Conservation (phyloP, 352 stramenopile genomes). For the Phytophthora litchii region DNA sequence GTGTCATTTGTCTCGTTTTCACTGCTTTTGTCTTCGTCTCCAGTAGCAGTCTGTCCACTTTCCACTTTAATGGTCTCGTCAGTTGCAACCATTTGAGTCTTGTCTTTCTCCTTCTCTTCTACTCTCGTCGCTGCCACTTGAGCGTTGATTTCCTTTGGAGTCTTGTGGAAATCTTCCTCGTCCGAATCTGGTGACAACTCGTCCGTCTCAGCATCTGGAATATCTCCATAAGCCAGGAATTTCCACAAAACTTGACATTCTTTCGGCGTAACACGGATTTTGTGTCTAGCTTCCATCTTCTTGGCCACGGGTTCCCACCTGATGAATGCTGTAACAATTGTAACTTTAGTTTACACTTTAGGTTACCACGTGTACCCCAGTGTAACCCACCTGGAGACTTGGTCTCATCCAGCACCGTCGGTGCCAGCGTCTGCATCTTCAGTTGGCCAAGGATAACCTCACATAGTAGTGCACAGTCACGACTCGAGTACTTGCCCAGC, state of each 20-base stretch:
- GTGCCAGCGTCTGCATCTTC: conserved; percentile 48
- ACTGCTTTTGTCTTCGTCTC: not conserved
- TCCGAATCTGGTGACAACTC: conserved; percentile 59
- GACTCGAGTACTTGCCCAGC: conserved; percentile 52
- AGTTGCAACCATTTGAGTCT: not conserved
- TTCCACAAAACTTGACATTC: conserved; percentile 76
- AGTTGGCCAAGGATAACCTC: conserved; percentile 62
- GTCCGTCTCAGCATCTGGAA: conserved; percentile 4
- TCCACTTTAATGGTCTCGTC: not conserved
- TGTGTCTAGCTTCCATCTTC: conserved; percentile 46
- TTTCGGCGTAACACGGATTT: conserved; percentile 34
- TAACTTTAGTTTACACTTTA: conserved; percentile 10
- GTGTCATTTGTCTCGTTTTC: not conserved
- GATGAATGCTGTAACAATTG: conserved; percentile 37
- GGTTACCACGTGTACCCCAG: conserved; percentile 3
- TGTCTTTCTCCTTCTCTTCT: not conserved
- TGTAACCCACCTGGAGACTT: conserved; percentile 43
- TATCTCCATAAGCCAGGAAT: conserved; percentile 68
- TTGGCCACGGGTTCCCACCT: conserved; percentile 52
- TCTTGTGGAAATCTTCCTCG: conserved; percentile 51
- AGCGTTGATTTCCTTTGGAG: conserved; percentile 32
- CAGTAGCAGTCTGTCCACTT: not conserved
- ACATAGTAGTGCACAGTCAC: conserved; percentile 57
- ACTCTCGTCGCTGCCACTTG: conserved; percentile 6
- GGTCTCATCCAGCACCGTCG: conserved; percentile 46